phyloP scores from a whole-genome alignment of 768 basidiomycete species.

The Pleurotus djamor region DNA sequence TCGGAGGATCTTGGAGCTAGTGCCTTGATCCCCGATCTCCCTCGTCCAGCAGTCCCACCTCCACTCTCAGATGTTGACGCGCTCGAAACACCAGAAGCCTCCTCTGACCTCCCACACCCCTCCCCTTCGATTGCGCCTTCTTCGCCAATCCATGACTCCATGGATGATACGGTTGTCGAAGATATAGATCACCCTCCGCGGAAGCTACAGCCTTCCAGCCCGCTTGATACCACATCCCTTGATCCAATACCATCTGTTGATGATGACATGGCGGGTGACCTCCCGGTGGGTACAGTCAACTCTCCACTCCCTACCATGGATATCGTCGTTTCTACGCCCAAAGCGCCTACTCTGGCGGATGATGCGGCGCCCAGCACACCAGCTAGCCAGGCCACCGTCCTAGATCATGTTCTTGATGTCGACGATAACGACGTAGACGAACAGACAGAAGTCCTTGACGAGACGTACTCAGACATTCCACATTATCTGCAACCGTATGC shows the following conservation, averaged over 20 bases:
- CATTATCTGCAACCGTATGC: slow-evolving; percentile 68
- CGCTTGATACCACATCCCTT: not conserved
- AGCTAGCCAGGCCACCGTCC: not conserved
- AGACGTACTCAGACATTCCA: slow-evolving; percentile 32
- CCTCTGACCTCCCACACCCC: not conserved
- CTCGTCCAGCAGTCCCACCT: not conserved
- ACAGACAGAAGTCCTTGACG: slow-evolving; percentile 27
- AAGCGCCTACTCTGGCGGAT: too few relatives aligned
- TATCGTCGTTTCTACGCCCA: not conserved
- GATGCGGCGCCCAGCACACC: too few relatives aligned
- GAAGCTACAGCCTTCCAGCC: not conserved
- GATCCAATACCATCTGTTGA: not conserved
- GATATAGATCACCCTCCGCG: not conserved
- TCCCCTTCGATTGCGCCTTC: not conserved
- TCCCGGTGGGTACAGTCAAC: too few relatives aligned
- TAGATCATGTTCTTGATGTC: not conserved
- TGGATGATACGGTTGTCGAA: slow-evolving; percentile 1
- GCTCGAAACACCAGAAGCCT: too few relatives aligned
- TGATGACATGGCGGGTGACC: not conserved
- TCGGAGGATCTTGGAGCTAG: not conserved
- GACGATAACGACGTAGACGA: slow-evolving; percentile 31
- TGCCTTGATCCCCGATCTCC: not conserved
- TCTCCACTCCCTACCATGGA: too few relatives aligned
- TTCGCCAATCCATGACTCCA: not conserved
- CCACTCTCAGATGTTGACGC: not conserved